Evolutionary conservation across 371 early-diverging fungal genomes (phyloP).

Genomic region (Funneliformis caledonium): DNA sequence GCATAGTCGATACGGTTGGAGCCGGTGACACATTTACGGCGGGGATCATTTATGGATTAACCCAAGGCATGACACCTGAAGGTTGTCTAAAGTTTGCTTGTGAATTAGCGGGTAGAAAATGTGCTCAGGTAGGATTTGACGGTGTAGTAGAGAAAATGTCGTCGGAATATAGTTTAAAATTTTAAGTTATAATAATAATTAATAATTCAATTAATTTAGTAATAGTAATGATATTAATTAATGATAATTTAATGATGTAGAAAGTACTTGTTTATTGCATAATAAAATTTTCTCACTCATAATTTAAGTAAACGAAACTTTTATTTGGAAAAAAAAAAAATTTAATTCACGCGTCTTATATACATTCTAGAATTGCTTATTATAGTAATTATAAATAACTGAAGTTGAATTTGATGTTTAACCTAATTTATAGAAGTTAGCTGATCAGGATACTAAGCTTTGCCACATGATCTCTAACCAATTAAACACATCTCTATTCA

Average conservation of each 20-base stretch:
- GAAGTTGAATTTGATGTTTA: too few species aligned
- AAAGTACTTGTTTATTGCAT: too few species aligned
- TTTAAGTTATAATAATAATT: too few species aligned
- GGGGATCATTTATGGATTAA: conserved; percentile 56
- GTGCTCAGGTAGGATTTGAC: conserved; percentile 62
- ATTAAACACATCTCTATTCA: background rate
- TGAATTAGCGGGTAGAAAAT: conserved; percentile 61
- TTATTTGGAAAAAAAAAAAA: too few species aligned
- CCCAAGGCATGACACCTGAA: conserved; percentile 36
- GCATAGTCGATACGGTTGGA: conserved; percentile 63
- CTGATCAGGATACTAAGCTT: background rate
- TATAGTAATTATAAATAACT: too few species aligned
- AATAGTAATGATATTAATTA: too few species aligned
- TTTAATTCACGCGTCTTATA: too few species aligned
- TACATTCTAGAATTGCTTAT: too few species aligned
- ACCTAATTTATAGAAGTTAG: background rate
- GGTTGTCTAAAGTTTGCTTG: conserved; percentile 52
- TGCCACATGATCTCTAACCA: background rate
- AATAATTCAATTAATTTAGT: too few species aligned
- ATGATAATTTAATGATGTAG: too few species aligned
- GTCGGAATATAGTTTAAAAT: background rate
- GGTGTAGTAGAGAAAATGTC: conserved; percentile 39
- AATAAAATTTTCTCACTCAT: too few species aligned
- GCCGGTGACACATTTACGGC: conserved; percentile 76
- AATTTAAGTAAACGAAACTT: too few species aligned